Conservation (phyloP, 352 stramenopile genomes). For the Globisporangium paddicum region DNA sequence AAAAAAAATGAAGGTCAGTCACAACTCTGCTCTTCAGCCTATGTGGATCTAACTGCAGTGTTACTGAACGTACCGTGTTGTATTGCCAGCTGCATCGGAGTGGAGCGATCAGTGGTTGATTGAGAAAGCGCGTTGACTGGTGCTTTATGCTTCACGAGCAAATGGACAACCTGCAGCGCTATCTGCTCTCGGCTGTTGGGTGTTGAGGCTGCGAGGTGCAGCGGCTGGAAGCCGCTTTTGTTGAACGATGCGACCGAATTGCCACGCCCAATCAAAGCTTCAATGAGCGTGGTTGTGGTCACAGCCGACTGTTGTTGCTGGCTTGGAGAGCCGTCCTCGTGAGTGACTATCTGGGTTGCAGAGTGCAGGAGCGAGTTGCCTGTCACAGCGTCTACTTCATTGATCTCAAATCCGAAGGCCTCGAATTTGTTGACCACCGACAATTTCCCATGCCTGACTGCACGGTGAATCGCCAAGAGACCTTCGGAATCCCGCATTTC, state of each 20-base stretch:
- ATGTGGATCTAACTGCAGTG: too few relatives aligned
- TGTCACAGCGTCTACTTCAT: not conserved
- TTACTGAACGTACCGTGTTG: not conserved
- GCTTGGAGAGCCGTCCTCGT: not conserved
- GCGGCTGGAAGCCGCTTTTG: not conserved
- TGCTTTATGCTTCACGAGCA: not conserved
- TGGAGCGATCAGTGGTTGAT: not conserved
- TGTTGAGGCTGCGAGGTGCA: not conserved
- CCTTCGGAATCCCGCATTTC: not conserved
- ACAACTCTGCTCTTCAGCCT: not conserved
- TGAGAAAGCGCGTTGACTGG: not conserved
- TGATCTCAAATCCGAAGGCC: not conserved
- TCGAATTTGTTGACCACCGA: not conserved
- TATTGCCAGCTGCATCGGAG: constrained; percentile 1
- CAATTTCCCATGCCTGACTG: not conserved
- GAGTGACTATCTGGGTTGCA: not conserved
- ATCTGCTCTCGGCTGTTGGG: not conserved
- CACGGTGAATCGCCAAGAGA: not conserved
- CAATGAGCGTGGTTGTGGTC: not conserved
- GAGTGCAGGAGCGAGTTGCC: constrained; percentile 2
- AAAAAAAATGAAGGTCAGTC: not conserved
- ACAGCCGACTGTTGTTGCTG: not conserved
- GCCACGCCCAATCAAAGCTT: not conserved
- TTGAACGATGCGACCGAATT: not conserved
- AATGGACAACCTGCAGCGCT: not conserved